Percentiles rank a stretch among this genome's conserved stretches.
phyloP scores from a whole-genome alignment of 257 asterid species.

The Fraxinus anomala region DNA sequence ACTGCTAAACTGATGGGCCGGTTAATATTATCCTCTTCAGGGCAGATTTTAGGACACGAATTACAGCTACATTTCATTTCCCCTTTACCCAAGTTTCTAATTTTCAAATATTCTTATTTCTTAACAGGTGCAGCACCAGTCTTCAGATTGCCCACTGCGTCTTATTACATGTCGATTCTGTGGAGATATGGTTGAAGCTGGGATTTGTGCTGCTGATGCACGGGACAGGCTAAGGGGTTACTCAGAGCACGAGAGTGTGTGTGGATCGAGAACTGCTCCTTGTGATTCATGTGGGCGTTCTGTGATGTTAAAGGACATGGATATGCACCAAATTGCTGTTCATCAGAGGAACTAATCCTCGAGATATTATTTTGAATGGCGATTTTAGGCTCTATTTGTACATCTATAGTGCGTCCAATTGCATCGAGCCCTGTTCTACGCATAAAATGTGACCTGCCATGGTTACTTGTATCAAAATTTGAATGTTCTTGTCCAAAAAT shows the following conservation, averaged over 20 bases:
- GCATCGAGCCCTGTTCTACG: neutral
- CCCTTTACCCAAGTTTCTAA: slow-evolving; percentile 1
- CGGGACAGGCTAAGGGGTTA: slow-evolving; percentile 85
- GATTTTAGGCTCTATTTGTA: slow-evolving; percentile 2
- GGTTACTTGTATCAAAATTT: neutral
- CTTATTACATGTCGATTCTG: slow-evolving; percentile 82
- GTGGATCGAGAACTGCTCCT: slow-evolving; percentile 96
- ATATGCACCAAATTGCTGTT: slow-evolving; percentile 87
- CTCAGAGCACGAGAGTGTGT: slow-evolving; percentile 81
- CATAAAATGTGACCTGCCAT: neutral
- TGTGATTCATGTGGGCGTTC: slow-evolving; percentile 96
- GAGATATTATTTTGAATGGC: neutral
- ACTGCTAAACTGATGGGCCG: neutral
- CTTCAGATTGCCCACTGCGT: slow-evolving; percentile 72
- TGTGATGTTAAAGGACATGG: slow-evolving; percentile 98
- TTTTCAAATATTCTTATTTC: neutral
- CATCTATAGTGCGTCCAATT: neutral
- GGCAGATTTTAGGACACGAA: neutral
- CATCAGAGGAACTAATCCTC: slow-evolving; percentile 67
- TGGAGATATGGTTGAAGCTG: slow-evolving; percentile 99
- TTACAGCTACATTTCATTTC: neutral
- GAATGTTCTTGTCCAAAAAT: neutral
- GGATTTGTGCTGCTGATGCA: slow-evolving; percentile 68
- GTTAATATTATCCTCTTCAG: neutral
- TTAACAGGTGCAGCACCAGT: slow-evolving; percentile 82